Percentiles rank a stretch among this genome's conserved stretches.
Evolutionary conservation across 75 land plant species (phyloP).

Genomic region (Picea glauca): DNA sequence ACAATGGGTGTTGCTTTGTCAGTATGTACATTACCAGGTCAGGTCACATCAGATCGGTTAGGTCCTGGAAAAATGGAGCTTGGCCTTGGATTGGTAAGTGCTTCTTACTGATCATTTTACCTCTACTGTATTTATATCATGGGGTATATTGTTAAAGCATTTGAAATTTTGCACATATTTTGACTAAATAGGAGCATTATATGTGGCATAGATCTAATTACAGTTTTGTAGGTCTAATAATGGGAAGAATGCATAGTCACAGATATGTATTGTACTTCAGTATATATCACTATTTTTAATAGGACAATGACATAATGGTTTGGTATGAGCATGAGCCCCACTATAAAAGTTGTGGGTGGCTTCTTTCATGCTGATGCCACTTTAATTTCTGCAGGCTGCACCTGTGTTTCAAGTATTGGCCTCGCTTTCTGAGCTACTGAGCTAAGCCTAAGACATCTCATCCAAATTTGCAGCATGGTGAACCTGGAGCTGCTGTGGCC

Average conservation of each 20-base stretch:
- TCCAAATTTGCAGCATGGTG: conserved; percentile 87
- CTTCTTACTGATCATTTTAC: not conserved
- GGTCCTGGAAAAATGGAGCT: conserved; percentile 95
- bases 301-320: not conserved
- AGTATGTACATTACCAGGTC: conserved; percentile 92
- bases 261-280: not conserved
- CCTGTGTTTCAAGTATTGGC: conserved; percentile 13
- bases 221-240: not conserved
- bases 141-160: not conserved
- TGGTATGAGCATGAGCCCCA: conserved; percentile 24
- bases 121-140: not conserved
- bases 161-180: not conserved
- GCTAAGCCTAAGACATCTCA: conserved; percentile 16
- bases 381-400: conserved; percentile 17
- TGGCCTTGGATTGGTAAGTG: conserved; percentile 95
- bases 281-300: not conserved
- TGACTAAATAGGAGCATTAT: too few relatives aligned
- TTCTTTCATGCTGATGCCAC: conserved; percentile 25
- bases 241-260: not conserved
- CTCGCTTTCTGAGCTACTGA: conserved; percentile 19
- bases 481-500: conserved; percentile 92
- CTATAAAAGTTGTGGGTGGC: conserved; percentile 13
- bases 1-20: conserved; percentile 97
- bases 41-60: conserved; percentile 79
- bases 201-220: not conserved